These are phyloP conservation scores for Beauveria brongniartii DNA, from an alignment of 2,329 filamentous ascomycete genomes.

Conservation along the genomic window DNA sequence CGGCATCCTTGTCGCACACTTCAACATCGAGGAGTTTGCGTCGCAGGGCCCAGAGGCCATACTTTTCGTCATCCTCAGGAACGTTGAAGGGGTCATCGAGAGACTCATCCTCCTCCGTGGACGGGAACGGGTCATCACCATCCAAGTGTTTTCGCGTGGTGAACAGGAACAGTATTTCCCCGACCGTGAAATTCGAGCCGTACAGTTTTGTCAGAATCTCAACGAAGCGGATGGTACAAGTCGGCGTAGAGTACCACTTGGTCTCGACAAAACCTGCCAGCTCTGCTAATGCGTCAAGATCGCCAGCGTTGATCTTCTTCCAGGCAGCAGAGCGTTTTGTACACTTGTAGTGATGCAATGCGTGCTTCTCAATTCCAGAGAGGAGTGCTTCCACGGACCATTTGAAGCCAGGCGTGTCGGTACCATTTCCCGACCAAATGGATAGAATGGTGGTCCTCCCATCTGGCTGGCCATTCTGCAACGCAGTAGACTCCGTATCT, in stretches of 20 bases:
- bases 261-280: not conserved
- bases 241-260: constrained; percentile 3
- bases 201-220: constrained; percentile 6
- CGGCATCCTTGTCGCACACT: not conserved
- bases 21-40: constrained; percentile 1
- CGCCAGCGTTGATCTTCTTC: not conserved
- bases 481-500: not conserved
- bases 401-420: not conserved
- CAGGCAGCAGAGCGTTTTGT: not conserved
- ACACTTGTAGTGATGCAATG: not conserved
- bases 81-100: constrained; percentile 10
- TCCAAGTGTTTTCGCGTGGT: constrained; percentile 2
- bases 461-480: not conserved
- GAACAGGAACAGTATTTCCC: constrained; percentile 5
- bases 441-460: not conserved
- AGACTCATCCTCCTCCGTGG: constrained; percentile 3
- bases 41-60: constrained; percentile 6
- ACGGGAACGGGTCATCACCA: constrained; percentile 6
- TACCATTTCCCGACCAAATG: not conserved
- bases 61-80: constrained; percentile 1
- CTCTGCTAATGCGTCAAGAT: not conserved
- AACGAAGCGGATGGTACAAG: constrained; percentile 5
- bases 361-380: not conserved
- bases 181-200: constrained; percentile 2
- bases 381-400: not conserved